Base-by-base conservation (phyloP, 2,329 filamentous ascomycete species). In the Tolypocladium cylindrosporum region DNA sequence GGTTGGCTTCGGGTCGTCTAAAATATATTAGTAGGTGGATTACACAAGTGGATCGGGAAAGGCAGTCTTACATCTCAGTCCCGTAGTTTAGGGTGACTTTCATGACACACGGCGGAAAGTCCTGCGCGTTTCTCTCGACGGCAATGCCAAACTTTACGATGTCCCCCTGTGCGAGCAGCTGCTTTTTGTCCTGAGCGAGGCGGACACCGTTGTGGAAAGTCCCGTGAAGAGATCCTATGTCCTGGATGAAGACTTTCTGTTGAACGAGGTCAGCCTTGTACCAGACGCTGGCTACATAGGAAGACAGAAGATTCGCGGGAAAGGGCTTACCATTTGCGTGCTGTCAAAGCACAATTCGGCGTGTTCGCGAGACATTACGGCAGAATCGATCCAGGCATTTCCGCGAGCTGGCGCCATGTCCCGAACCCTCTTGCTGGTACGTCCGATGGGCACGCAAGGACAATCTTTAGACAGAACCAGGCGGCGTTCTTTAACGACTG, bases 341-440 rank as follows among this genome's bases (percentile, higher is more conserved):
- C 75, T 64, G 54, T 80, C 72, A 5, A 79, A 74, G 19, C 66
- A 62, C 5, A 87, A 66, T 50, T 80, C 71, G 19, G 87, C 88
- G 71, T 91, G 88, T 13, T 82, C 69, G 51, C 88, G 78, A 31
- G 87, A 90, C 77, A 91, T 87, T 41, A 90, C 87, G 0, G 87
- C 83, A 58, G 83, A 87, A 62, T 89, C 82, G 59, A 90, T 87
- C 78, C 79, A 89, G 19, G 78, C 83, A 69, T 90, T 91, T 62
- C 80, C 70, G 6, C 64, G 61, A 42, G 60, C 71, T 67, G 63
- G 76, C 68, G 62, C 63, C 10, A 72, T 65, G 3, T 53, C 56
- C 55, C 62, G 24, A 63, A 72, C 68, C 58, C 74, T 65, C 65
- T 74, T 77, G 61, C 76, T 79, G 41, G 75, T 75, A 34, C 78